A percentile compares a stretch with the other conserved stretches of the same genome.
These are phyloP conservation scores for Rosellinia necatrix DNA, from an alignment of 2,329 filamentous ascomycete genomes.

Conservation along the genomic window DNA sequence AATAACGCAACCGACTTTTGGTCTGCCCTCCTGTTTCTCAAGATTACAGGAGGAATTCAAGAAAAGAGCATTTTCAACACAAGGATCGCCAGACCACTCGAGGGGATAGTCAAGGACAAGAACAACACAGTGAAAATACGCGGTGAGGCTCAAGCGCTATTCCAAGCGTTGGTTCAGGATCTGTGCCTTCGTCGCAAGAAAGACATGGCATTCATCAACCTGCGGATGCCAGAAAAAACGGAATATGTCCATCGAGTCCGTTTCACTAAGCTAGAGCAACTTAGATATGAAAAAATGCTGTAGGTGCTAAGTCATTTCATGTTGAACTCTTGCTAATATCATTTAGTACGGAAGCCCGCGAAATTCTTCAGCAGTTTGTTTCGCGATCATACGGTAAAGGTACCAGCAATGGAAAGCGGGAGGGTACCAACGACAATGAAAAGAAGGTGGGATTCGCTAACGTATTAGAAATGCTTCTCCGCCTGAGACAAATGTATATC, in stretches of 20 bases:
- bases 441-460: constrained; percentile 65
- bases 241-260: constrained; percentile 78
- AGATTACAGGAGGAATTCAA: constrained; percentile 76
- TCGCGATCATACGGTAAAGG: constrained; percentile 11
- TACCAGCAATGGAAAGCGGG: constrained; percentile 44
- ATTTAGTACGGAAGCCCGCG: constrained; percentile 71
- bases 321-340: constrained; percentile 32
- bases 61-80: constrained; percentile 74
- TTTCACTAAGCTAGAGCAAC: constrained; percentile 73
- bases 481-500: constrained; percentile 72
- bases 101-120: constrained; percentile 26
- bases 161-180: constrained; percentile 79
- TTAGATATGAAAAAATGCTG: constrained; percentile 77
- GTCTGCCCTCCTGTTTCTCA: constrained; percentile 77
- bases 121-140: constrained; percentile 41
- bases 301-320: constrained; percentile 43
- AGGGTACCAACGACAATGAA: constrained; percentile 44
- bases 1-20: constrained; percentile 83
- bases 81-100: constrained; percentile 70
- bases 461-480: constrained; percentile 79
- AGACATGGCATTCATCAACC: constrained; percentile 84
- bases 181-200: constrained; percentile 83
- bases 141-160: constrained; percentile 61
- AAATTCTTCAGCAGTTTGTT: constrained; percentile 65
- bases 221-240: constrained; percentile 75